A percentile compares a stretch with the other conserved stretches of the same genome.
Conservation (phyloP, 2,329 filamentous ascomycete genomes). For the Trichophyton benhamiae region DNA sequence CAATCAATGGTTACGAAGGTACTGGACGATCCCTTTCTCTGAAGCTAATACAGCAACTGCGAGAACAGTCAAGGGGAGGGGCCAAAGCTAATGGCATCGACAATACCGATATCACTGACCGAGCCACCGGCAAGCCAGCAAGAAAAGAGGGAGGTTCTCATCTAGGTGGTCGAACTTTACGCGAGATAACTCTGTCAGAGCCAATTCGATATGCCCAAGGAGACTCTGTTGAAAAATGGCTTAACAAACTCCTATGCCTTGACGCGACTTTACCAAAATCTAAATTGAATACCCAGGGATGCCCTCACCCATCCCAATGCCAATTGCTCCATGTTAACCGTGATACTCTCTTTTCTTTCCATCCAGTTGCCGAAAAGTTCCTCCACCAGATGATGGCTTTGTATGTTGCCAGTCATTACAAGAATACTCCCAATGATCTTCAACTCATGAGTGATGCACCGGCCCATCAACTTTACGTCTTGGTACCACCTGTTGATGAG, state of each 20-base stretch:
- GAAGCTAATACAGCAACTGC: slow-evolving; percentile 92
- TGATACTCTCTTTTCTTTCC: slow-evolving; percentile 95
- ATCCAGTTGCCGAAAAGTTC: slow-evolving; percentile 93
- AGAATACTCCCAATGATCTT: slow-evolving; percentile 95
- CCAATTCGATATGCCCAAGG: slow-evolving; percentile 90
- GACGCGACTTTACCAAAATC: slow-evolving; percentile 79
- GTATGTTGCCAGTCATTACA: slow-evolving; percentile 95
- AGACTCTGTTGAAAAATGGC: slow-evolving; percentile 88
- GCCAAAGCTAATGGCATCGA: slow-evolving; percentile 41
- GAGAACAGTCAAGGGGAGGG: slow-evolving; percentile 71
- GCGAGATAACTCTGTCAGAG: slow-evolving; percentile 85
- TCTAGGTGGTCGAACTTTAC: slow-evolving; percentile 61
- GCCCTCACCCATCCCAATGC: slow-evolving; percentile 80
- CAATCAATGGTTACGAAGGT: slow-evolving; percentile 97
- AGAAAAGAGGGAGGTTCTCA: slow-evolving; percentile 50
- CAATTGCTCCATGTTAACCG: slow-evolving; percentile 89
- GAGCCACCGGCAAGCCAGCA: slow-evolving; percentile 60
- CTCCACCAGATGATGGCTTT: slow-evolving; percentile 96
- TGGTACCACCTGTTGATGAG: slow-evolving; percentile 74
- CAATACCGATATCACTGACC: slow-evolving; percentile 59
- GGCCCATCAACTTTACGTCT: slow-evolving; percentile 88
- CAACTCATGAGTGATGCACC: slow-evolving; percentile 97
- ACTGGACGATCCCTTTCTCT: slow-evolving; percentile 88
- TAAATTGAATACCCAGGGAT: slow-evolving; percentile 60
- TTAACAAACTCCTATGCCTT: slow-evolving; percentile 85